Percentiles rank a stretch among this genome's conserved stretches.
Evolutionary conservation across 2,329 filamentous ascomycete species (phyloP).

Genomic region (Xylaria sp.): DNA sequence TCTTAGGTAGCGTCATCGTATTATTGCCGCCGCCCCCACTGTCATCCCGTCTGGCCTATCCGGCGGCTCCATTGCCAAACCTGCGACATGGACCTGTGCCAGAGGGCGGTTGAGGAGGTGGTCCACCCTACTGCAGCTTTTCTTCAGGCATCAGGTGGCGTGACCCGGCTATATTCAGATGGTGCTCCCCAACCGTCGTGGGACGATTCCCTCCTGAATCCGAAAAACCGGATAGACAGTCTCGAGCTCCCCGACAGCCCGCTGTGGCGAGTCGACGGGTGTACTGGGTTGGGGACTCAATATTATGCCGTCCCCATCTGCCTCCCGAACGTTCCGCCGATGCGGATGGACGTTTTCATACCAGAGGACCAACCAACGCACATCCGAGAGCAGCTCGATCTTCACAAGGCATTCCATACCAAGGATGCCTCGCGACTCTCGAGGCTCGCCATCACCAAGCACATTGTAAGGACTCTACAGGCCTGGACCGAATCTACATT

Average conservation of each 20-base stretch:
- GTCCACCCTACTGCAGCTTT: conserved; percentile 64
- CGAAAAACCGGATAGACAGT: conserved; percentile 65
- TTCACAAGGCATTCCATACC: conserved; percentile 61
- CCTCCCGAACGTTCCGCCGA: conserved; percentile 51
- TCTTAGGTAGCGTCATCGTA: conserved; percentile 1
- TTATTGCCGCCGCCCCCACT: conserved; percentile 23
- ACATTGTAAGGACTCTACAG: conserved; percentile 61
- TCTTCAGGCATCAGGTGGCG: conserved; percentile 34
- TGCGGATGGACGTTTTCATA: conserved; percentile 64
- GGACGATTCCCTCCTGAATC: conserved; percentile 59
- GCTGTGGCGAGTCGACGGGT: conserved; percentile 65
- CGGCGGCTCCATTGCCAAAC: conserved; percentile 25
- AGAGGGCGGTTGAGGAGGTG: conserved; percentile 58
- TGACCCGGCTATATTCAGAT: conserved; percentile 14
- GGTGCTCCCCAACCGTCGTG: conserved; percentile 42
- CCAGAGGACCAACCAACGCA: conserved; percentile 53
- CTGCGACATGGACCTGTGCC: conserved; percentile 58
- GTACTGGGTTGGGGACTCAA: conserved; percentile 61
- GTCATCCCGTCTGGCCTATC: conserved; percentile 16
- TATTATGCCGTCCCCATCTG: conserved; percentile 63
- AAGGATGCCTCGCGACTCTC: conserved; percentile 56
- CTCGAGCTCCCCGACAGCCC: conserved; percentile 51
- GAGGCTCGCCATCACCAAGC: conserved; percentile 56
- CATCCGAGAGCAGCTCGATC: conserved; percentile 54
- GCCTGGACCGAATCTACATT: conserved; percentile 52